phyloP scores from a whole-genome alignment of 2,329 filamentous ascomycete species.

The Lecanicillium sp. region DNA sequence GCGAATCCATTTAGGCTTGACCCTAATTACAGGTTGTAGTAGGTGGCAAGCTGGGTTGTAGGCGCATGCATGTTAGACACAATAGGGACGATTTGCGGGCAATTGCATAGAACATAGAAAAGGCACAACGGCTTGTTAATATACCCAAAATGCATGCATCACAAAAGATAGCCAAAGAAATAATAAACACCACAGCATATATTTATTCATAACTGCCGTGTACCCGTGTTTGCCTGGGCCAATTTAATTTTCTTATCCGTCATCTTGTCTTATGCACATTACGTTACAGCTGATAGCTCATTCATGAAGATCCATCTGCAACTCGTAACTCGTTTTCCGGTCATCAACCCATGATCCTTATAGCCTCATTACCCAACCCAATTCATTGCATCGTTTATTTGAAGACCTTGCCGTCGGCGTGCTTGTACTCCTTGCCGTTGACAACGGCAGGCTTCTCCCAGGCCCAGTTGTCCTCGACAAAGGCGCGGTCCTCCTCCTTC shows the following conservation, averaged over 20 bases:
- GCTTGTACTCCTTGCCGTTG: conserved; percentile 82
- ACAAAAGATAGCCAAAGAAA: background rate
- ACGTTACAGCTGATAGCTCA: conserved; percentile 5
- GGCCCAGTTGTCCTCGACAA: conserved; percentile 80
- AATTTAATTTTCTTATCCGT: background rate
- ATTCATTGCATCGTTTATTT: conserved; percentile 59
- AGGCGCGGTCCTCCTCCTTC: conserved; percentile 78
- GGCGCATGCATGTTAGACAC: no score
- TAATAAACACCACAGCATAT: background rate
- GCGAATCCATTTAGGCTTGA: conserved; percentile 41
- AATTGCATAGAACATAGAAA: no score
- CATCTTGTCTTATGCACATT: conserved; percentile 4
- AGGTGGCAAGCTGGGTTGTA: background rate
- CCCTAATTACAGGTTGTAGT: conserved; percentile 20
- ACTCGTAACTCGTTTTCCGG: conserved; percentile 17
- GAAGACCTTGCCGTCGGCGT: conserved; percentile 95
- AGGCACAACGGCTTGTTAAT: no score
- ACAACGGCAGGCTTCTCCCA: conserved; percentile 82
- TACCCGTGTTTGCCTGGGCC: background rate
- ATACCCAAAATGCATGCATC: no score
- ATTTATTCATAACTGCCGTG: background rate
- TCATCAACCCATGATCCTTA: conserved; percentile 23
- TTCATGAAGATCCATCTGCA: conserved; percentile 10
- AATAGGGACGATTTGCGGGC: no score
- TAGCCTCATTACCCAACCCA: conserved; percentile 25